Evolutionary conservation across 345 rosid genomes (phyloP), one percentile per base, ranked within the genome.

Genomic region (Nasturtium officinale): DNA sequence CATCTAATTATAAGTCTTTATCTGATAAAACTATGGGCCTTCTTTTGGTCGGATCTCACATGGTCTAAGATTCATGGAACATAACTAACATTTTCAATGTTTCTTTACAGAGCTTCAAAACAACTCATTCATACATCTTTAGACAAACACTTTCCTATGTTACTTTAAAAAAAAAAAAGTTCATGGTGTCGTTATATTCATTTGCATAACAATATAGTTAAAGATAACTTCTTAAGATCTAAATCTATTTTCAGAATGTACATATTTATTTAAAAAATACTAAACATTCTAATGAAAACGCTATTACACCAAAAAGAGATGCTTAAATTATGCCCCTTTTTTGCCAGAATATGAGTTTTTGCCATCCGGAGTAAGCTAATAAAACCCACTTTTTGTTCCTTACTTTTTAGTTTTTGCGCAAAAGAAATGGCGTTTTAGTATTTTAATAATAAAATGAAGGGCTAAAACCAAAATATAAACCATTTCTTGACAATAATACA

Each of bases 31-130:
- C 46, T 69, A 76, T 69, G 75, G 79, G 70, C 79, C 79, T 67
- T 67, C 57, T 30, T 47, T 61, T 69, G 75, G 79, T 76, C 75
- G 75, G 79, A 62, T 61, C 65, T 69, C 75, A 76, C 79, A 76
- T 76, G 75, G 75, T 69, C 40, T 20, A 53, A 60, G 20, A 63
- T 62, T 63, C 65, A 32, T 54, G 63, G 17, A 35, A 16, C 65
- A 61, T 26, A 33, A 69, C 70, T 26, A 7, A 5, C 59, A 55
- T 10, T 73, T 65, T 56, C 51, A 9, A 29, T 65, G 6, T 74
- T 67, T 69, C 59, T 69, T 69, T 62, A 62, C 70, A 69, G 65
- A 76, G 10, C 64, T 68, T 69, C 57, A 32, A 53, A 75, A 61
- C 79, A 69, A 43, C 74, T 68, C 68, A 30, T 13, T 75, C 74